Percentiles rank a stretch among this genome's conserved stretches.
These are phyloP conservation scores for Trichoderma arundinaceum DNA, from an alignment of 2,329 filamentous ascomycete species.

Conservation along the genomic window DNA sequence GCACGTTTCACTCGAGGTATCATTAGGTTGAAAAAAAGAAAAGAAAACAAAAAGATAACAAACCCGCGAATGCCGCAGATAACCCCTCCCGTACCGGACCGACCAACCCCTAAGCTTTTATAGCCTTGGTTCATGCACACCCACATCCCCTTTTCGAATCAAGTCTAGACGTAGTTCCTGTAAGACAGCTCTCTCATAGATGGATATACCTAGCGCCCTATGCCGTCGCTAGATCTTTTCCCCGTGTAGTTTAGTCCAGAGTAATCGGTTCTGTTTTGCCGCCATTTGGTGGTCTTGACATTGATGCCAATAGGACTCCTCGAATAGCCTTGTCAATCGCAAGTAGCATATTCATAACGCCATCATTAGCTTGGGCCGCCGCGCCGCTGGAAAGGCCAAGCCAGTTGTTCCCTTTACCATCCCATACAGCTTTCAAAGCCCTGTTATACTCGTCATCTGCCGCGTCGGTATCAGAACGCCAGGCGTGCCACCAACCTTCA, in stretches of 20 bases:
- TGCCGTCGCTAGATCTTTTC: not conserved
- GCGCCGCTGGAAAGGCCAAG: slow-evolving; percentile 55
- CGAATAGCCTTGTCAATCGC: slow-evolving; percentile 56
- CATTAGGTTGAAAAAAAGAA: slow-evolving; percentile 35
- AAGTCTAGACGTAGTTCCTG: slow-evolving; percentile 9
- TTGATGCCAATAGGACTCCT: slow-evolving; percentile 35
- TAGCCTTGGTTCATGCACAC: not conserved
- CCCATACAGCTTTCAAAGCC: slow-evolving; percentile 54
- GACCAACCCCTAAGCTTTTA: not conserved
- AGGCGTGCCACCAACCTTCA: slow-evolving; percentile 58
- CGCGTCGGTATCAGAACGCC: slow-evolving; percentile 40
- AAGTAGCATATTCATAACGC: slow-evolving; percentile 55
- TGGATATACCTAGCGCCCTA: not conserved
- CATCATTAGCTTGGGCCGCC: slow-evolving; percentile 48
- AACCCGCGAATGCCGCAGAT: not conserved
- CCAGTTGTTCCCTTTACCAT: slow-evolving; percentile 52
- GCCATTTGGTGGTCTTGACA: not conserved
- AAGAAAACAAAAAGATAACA: not conserved
- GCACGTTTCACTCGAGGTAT: slow-evolving; percentile 38
- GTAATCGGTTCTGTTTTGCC: slow-evolving; percentile 2
- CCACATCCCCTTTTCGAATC: not conserved
- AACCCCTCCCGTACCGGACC: not conserved
- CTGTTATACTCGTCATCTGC: slow-evolving; percentile 46
- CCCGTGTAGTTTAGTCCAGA: not conserved
- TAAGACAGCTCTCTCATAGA: not conserved